phyloP scores from a whole-genome alignment of 1,284 basidiomycete genomes.

The Vanrija humicola region DNA sequence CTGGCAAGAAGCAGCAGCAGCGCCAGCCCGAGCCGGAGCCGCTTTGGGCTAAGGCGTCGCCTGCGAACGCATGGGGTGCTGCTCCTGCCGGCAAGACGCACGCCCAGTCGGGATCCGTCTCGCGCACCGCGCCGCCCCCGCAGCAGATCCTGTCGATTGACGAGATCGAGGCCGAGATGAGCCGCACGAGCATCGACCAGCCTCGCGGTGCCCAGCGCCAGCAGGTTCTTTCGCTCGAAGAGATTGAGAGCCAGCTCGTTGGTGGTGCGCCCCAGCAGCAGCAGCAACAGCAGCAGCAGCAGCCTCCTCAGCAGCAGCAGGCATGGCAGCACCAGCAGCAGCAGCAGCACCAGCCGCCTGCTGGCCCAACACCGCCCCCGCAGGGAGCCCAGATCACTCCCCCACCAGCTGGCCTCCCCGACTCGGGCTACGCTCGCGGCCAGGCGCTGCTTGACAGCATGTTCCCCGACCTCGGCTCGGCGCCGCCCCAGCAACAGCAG shows the following conservation, averaged over 20 bases:
- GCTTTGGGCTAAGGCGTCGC: slow-evolving; percentile 32
- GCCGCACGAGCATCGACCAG: slow-evolving; percentile 24
- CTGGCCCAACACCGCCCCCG: slow-evolving; percentile 30
- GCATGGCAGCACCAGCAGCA: slow-evolving; percentile 37
- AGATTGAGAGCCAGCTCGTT: slow-evolving; percentile 41
- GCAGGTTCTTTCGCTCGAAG: slow-evolving; percentile 45
- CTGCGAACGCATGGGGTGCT: slow-evolving; percentile 51
- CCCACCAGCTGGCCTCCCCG: slow-evolving; percentile 23
- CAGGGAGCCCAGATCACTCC: slow-evolving; percentile 26
- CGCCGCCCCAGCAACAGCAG: slow-evolving; percentile 8
- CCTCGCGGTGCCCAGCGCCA: slow-evolving; percentile 12
- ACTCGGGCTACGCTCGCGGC: slow-evolving; percentile 35
- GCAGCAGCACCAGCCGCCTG: slow-evolving; percentile 17
- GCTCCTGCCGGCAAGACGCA: slow-evolving; percentile 16
- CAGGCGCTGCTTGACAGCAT: slow-evolving; percentile 44
- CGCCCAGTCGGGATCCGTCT: slow-evolving; percentile 24
- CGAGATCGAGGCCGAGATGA: slow-evolving; percentile 91
- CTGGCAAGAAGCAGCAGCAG: slow-evolving; percentile 15
- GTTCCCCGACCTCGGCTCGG: slow-evolving; percentile 44
- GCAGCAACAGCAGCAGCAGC: slow-evolving; percentile 17
- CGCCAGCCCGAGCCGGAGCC: slow-evolving; percentile 11
- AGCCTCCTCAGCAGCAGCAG: slow-evolving; percentile 15
- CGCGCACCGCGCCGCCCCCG: slow-evolving; percentile 49
- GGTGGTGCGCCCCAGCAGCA: not conserved
- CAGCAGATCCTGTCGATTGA: slow-evolving; percentile 71